Evolutionary conservation across 1,139 yeast species (phyloP), one percentile per base, ranked within the genome.

Genomic region (Debaryomyces psychrophilus): DNA sequence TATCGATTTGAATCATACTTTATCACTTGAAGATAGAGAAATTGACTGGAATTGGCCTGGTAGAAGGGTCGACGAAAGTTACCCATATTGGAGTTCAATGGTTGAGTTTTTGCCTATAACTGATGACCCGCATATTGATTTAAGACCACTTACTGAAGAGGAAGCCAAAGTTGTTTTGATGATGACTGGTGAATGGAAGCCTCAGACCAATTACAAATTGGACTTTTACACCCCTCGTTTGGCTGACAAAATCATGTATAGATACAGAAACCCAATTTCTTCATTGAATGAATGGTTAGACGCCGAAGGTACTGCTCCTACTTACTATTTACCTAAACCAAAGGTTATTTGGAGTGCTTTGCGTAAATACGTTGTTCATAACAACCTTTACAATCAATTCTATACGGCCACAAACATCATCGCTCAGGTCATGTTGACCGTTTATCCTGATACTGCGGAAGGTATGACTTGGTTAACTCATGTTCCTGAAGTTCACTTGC

Each of bases 401-500:
- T 34, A 35, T 35, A 35, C 38, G 2, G 27, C 38, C 3, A 25
- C 39, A 9, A 36, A 36, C 14, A 36, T 36, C 5, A 18, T 36
- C 12, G 22, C 39, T 25, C 39, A 36, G 7, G 29, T 36, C 8
- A 25, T 25, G 39, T 36, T 36, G 12, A 36, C 39, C 8, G 39
- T 36, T 5, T 36, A 36, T 20, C 29, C 31, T 11, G 39, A 36
- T 9, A 36, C 39, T 5, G 39, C 39, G 12, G 39, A 36, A 23
- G 39, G 39, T 36, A 36, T 25, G 39, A 36, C 39, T 8, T 36
- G 39, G 39, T 36, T 36, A 17, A 36, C 39, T 6, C 31, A 36
- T 26, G 31, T 36, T 4, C 39, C 31, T 5, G 39, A 36, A 36
- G 39, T 36, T 15, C 38, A 23, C 22, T 35, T 35, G 9, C 38